Percentiles rank a stretch among this genome's conserved stretches.
Evolutionary conservation across 257 asterid genomes (phyloP).

Genomic region (Solanum chiquidenum): DNA sequence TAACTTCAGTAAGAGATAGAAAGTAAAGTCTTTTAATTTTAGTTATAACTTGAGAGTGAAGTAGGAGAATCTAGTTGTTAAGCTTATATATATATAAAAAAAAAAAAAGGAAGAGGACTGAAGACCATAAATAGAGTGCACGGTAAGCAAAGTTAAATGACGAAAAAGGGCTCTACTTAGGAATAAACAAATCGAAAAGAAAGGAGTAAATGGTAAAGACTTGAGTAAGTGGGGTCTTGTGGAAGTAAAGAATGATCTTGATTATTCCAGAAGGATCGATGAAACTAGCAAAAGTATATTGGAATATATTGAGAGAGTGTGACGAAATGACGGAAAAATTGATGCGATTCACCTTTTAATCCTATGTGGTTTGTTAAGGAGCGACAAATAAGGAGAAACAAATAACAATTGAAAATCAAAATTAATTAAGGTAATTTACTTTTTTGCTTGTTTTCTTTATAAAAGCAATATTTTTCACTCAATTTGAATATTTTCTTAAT

Average conservation of each 20-base stretch:
- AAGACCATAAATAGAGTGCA: neutral
- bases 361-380: neutral
- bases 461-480: too few relatives aligned
- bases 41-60: neutral
- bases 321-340: neutral
- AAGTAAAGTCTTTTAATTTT: neutral
- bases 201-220: neutral
- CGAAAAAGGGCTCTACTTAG: slow-evolving; percentile 3
- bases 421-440: neutral
- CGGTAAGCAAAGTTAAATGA: neutral
- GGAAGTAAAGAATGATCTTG: neutral
- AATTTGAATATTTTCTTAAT: neutral
- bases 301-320: neutral
- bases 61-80: neutral
- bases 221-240: neutral
- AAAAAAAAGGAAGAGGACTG: too few relatives aligned
- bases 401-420: neutral
- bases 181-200: neutral
- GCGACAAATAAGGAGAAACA: neutral
- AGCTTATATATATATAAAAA: neutral
- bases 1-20: neutral
- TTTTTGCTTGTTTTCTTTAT: neutral
- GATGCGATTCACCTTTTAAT: neutral
- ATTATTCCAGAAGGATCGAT: slow-evolving; percentile 10
- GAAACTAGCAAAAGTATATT: neutral